Evolutionary conservation across 768 basidiomycete species (phyloP).

Genomic region (Cystobasidiopsis lactophilus): DNA sequence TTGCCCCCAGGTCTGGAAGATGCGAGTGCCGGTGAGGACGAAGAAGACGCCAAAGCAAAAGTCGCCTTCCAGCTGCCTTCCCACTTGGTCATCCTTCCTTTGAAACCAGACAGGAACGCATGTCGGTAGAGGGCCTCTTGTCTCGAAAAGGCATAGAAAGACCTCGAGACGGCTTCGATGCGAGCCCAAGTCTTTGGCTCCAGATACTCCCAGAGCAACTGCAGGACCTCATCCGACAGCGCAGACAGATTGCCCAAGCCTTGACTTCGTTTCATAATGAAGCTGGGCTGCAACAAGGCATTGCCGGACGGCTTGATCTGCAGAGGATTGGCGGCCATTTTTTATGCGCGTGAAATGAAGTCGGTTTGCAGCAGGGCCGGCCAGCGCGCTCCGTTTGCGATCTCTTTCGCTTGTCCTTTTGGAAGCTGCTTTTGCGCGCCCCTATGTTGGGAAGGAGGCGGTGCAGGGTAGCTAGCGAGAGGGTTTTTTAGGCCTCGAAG

Average conservation of each 20-base stretch:
- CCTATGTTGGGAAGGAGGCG: too few relatives aligned
- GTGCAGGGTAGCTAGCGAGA: too few relatives aligned
- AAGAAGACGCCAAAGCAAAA: conserved; percentile 7
- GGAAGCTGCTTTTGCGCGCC: too few relatives aligned
- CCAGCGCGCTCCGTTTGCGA: too few relatives aligned
- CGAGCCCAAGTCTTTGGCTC: conserved; percentile 4
- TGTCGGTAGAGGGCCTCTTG: conserved; percentile 14
- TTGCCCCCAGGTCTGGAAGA: conserved; percentile 5
- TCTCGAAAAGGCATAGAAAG: conserved; percentile 10
- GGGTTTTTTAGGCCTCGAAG: too few relatives aligned
- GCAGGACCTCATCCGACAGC: conserved; percentile 16
- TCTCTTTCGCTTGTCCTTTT: too few relatives aligned
- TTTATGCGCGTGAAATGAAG: too few relatives aligned
- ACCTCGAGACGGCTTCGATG: conserved; percentile 2
- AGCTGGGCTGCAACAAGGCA: neutral
- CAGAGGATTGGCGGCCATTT: conserved; percentile 11
- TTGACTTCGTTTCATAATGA: neutral
- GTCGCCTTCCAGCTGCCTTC: conserved; percentile 11
- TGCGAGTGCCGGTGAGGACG: too few relatives aligned
- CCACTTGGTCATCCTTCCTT: conserved; percentile 8
- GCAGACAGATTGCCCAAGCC: conserved; percentile 4
- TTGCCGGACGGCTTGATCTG: conserved; percentile 3
- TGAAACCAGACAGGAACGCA: conserved; percentile 4
- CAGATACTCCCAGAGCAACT: conserved; percentile 9
- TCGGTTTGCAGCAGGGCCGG: too few relatives aligned